These are phyloP conservation scores for Ophiocordyceps sinensis DNA, from an alignment of 2,329 filamentous ascomycete species.

Conservation along the genomic window DNA sequence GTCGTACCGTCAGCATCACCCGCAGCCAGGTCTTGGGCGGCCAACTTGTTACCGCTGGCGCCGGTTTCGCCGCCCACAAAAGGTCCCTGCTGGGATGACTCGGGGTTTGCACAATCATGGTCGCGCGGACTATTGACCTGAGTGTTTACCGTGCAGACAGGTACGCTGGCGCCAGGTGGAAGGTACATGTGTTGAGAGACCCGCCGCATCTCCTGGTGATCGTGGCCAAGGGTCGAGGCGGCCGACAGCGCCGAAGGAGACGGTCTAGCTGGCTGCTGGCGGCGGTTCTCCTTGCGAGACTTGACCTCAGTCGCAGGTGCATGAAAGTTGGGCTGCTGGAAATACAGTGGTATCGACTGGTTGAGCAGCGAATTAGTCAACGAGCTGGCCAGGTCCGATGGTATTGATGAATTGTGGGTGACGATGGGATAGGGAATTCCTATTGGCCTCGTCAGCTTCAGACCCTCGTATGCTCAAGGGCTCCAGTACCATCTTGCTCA, in stretches of 20 bases:
- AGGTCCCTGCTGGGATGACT: conserved; percentile 3
- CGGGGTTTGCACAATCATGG: not conserved
- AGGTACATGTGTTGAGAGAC: conserved; percentile 24
- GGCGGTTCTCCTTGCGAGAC: conserved; percentile 29
- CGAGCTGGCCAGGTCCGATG: conserved; percentile 24
- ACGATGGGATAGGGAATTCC: conserved; percentile 8
- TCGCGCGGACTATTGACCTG: conserved; percentile 6
- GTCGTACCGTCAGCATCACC: conserved; percentile 4
- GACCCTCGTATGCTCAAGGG: not conserved
- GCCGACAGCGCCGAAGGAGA: conserved; percentile 7
- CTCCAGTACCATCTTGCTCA: conserved; percentile 8
- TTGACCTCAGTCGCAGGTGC: conserved; percentile 22
- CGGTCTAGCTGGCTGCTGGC: conserved; percentile 5
- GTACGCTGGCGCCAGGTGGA: conserved; percentile 9
- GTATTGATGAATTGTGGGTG: conserved; percentile 6
- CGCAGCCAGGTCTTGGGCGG: conserved; percentile 4
- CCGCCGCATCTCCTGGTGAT: conserved; percentile 21
- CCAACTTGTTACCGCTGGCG: conserved; percentile 1
- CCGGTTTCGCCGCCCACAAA: conserved; percentile 2
- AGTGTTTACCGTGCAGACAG: conserved; percentile 4
- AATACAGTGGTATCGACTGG: conserved; percentile 25
- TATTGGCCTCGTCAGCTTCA: conserved; percentile 2
- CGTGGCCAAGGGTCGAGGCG: conserved; percentile 3
- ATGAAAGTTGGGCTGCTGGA: conserved; percentile 14
- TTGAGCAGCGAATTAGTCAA: conserved; percentile 33